These are phyloP conservation scores for Phyllosticta ampelicida DNA, from an alignment of 2,329 filamentous ascomycete species.

Conservation along the genomic window DNA sequence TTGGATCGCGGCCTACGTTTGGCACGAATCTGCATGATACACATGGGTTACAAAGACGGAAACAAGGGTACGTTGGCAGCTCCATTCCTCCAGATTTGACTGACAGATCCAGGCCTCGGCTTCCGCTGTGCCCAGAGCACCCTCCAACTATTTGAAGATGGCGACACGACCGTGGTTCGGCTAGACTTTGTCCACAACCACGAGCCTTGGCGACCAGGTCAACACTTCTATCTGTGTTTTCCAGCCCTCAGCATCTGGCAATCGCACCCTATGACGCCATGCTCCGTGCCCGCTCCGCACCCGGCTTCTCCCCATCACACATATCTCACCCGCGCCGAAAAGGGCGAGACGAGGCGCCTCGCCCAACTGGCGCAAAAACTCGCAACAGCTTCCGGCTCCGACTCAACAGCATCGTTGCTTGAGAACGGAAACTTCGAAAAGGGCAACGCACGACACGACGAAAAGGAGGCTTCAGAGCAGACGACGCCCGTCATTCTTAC, in stretches of 20 bases:
- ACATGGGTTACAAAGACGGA: slow-evolving; percentile 43
- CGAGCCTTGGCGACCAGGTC: slow-evolving; percentile 52
- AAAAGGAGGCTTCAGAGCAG: slow-evolving; percentile 13
- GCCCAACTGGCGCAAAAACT: slow-evolving; percentile 18
- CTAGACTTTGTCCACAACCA: slow-evolving; percentile 55
- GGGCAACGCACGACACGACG: slow-evolving; percentile 12
- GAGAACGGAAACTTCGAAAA: slow-evolving; percentile 1
- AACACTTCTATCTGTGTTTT: slow-evolving; percentile 64
- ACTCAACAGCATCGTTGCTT: not conserved
- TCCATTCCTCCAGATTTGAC: not conserved
- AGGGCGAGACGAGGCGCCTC: slow-evolving; percentile 24
- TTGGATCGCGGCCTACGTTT: slow-evolving; percentile 52
- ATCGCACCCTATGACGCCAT: slow-evolving; percentile 59
- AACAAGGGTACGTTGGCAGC: slow-evolving; percentile 17
- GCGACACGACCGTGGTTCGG: slow-evolving; percentile 46
- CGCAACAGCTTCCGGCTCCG: not conserved
- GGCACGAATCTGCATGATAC: slow-evolving; percentile 48
- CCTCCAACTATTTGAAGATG: slow-evolving; percentile 40
- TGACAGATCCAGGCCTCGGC: slow-evolving; percentile 29
- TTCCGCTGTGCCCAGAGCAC: slow-evolving; percentile 45
- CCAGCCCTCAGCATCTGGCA: slow-evolving; percentile 58
- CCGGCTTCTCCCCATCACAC: slow-evolving; percentile 19
- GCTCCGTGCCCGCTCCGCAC: slow-evolving; percentile 41
- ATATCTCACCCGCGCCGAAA: slow-evolving; percentile 26
- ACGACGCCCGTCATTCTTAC: slow-evolving; percentile 22